A percentile compares a stretch with the other conserved stretches of the same genome.
Evolutionary conservation across 805 yeast species (phyloP).

Genomic region (Teunomyces cretensis): DNA sequence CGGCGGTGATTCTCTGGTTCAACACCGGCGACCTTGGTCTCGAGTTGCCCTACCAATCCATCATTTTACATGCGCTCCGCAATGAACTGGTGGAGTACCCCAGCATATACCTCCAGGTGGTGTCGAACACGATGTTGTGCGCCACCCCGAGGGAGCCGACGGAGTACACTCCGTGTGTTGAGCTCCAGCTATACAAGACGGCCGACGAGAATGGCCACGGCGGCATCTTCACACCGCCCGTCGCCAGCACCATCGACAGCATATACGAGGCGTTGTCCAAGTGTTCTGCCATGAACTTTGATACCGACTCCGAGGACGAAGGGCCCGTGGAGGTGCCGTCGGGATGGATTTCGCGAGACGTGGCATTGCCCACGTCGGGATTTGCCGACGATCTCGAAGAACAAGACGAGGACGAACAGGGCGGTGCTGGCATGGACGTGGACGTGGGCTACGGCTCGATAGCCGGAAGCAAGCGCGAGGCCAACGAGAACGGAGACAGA

Average conservation of each 20-base stretch:
- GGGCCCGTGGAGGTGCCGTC: slow-evolving; percentile 22
- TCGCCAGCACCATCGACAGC: slow-evolving; percentile 5
- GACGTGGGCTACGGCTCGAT: slow-evolving; percentile 38
- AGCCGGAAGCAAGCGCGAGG: slow-evolving; percentile 30
- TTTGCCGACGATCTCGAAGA: slow-evolving; percentile 38
- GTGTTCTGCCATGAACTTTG: slow-evolving; percentile 40
- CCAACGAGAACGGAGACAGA: background rate
- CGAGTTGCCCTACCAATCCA: slow-evolving; percentile 34
- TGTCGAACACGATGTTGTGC: slow-evolving; percentile 18
- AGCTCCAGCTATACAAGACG: slow-evolving; percentile 13
- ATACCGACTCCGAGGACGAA: slow-evolving; percentile 23
- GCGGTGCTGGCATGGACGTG: slow-evolving; percentile 41
- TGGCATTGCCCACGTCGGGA: slow-evolving; percentile 19
- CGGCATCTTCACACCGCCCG: slow-evolving; percentile 11
- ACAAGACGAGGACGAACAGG: slow-evolving; percentile 15
- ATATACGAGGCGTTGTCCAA: slow-evolving; percentile 34
- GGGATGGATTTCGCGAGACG: slow-evolving; percentile 18
- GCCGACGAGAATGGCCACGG: slow-evolving; percentile 9
- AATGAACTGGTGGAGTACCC: slow-evolving; percentile 10
- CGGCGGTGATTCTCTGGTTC: slow-evolving; percentile 34
- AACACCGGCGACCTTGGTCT: slow-evolving; percentile 21
- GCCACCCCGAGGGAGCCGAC: slow-evolving; percentile 10
- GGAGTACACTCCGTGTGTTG: slow-evolving; percentile 22
- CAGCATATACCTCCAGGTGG: slow-evolving; percentile 32
- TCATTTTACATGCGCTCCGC: slow-evolving; percentile 34